Base-by-base conservation (phyloP, 371 early-diverging fungal genomes). In the Synchytrium microbalum region DNA sequence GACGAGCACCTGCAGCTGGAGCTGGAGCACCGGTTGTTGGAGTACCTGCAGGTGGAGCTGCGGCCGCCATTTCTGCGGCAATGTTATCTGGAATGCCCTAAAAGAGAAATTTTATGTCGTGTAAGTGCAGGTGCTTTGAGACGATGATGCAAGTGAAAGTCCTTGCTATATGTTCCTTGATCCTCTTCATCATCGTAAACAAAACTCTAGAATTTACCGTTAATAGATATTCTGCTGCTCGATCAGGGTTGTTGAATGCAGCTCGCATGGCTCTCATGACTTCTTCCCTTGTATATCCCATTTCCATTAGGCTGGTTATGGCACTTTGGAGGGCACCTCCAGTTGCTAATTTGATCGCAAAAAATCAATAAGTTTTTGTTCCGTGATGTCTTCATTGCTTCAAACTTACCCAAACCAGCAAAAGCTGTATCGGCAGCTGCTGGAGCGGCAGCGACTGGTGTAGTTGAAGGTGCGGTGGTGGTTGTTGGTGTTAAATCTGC, bases 181-280 rank as follows among this genome's bases (percentile, higher is more conserved):
- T 23, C 23, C 23, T 51, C 51, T 51, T 51, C 51, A 51, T 51
- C 51, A 51, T 14, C 23, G 23, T 23, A 60, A 51, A 31, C 27
- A 14, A 51, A 51, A 57, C 19, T 38, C 25, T 38, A 55, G 31
- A 8, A 13, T 78, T 61, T 78, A 90, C 96, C 60, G 79, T 93
- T 73, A 95, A 85, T 63, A 97, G 77, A 72, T 96, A 97, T 74
- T 97, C 98, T 3, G 91, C 95, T 30, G 98, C 98, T 63, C 98
- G 83, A 70, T 95, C 95, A 2, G 98, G 94, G 72, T 97, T 96
- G 75, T 95, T 95, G 75, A 88, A 96, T 68, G 92, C 92, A 19
- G 96, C 96, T 33, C 94, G 85, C 88, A 97, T 91, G 29, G 96
- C 96, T 61, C 78, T 74, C 56, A 85, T 84, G 65, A 92, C 90